A percentile compares a stretch with the other conserved stretches of the same genome.
Evolutionary conservation across 2,329 filamentous ascomycete species (phyloP).

Genomic region (Colletotrichum sp.): DNA sequence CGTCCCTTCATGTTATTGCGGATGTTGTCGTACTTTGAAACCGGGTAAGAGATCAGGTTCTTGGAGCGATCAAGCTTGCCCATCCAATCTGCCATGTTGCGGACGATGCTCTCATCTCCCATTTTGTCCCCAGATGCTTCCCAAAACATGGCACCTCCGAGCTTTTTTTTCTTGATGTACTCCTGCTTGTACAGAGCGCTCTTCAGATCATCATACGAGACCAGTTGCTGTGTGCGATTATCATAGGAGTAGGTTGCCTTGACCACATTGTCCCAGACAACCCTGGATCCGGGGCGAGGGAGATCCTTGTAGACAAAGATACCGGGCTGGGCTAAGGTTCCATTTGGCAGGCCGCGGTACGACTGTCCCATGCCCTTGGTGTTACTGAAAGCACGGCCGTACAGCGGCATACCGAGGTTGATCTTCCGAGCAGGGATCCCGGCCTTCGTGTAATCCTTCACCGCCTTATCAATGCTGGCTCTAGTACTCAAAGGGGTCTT

Average conservation of each 20-base stretch:
- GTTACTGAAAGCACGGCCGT: constrained; percentile 35
- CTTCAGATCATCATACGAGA: constrained; percentile 73
- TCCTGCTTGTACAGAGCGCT: constrained; percentile 66
- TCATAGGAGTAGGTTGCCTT: constrained; percentile 80
- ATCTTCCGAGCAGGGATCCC: constrained; percentile 70
- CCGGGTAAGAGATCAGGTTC: constrained; percentile 4
- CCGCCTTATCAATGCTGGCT: constrained; percentile 69
- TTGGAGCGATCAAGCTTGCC: neutral
- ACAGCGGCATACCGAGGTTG: constrained; percentile 75
- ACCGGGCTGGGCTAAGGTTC: constrained; percentile 71
- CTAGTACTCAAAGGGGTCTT: constrained; percentile 64
- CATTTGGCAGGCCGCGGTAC: constrained; percentile 70
- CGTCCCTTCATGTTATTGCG: neutral
- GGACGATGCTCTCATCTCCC: constrained; percentile 42
- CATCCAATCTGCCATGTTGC: neutral
- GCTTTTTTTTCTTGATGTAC: constrained; percentile 65
- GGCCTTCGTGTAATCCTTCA: constrained; percentile 64
- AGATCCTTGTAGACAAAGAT: constrained; percentile 84
- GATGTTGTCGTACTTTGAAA: constrained; percentile 10
- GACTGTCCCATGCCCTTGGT: constrained; percentile 69
- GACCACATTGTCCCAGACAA: constrained; percentile 60
- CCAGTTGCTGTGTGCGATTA: constrained; percentile 59
- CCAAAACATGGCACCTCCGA: constrained; percentile 88
- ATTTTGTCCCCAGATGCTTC: constrained; percentile 74
- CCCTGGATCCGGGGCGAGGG: constrained; percentile 63